These are phyloP conservation scores for Fusarium marasasianum DNA, from an alignment of 2,329 filamentous ascomycete genomes.

Conservation along the genomic window DNA sequence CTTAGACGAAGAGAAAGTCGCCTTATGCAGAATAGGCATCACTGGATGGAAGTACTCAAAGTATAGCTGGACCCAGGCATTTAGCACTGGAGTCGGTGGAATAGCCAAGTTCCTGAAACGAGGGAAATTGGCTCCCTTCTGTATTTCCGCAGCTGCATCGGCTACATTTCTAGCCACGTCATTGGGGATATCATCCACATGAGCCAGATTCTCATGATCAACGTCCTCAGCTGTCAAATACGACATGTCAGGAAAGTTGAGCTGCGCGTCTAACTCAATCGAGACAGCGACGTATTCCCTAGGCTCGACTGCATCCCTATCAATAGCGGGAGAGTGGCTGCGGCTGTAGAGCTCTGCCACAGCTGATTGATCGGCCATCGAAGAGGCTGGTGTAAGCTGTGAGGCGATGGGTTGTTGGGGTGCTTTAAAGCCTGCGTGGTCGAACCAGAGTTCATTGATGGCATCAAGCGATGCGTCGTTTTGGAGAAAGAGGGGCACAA, in stretches of 20 bases:
- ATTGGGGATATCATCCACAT: not conserved
- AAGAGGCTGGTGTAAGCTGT: not conserved
- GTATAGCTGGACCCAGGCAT: not conserved
- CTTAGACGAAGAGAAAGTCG: not conserved
- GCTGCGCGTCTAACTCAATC: conserved; percentile 1
- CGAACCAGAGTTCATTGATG: not conserved
- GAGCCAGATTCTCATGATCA: not conserved
- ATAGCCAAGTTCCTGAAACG: conserved; percentile 1
- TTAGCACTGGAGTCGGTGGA: not conserved
- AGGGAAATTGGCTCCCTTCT: not conserved
- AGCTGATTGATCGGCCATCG: not conserved
- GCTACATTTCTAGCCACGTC: not conserved
- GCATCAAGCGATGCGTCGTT: not conserved
- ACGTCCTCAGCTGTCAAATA: not conserved
- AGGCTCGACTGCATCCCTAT: not conserved
- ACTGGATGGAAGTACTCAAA: conserved; percentile 8
- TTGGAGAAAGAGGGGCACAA: not conserved
- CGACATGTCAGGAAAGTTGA: not conserved
- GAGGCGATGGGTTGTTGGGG: not conserved
- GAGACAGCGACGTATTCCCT: not conserved
- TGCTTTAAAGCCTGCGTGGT: not conserved
- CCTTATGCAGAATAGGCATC: not conserved
- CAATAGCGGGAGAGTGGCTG: not conserved
- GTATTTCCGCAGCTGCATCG: not conserved
- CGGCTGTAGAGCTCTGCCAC: conserved; percentile 2